phyloP scores from a whole-genome alignment of 1,139 yeast species.

The Suhomyces chickasaworum region DNA sequence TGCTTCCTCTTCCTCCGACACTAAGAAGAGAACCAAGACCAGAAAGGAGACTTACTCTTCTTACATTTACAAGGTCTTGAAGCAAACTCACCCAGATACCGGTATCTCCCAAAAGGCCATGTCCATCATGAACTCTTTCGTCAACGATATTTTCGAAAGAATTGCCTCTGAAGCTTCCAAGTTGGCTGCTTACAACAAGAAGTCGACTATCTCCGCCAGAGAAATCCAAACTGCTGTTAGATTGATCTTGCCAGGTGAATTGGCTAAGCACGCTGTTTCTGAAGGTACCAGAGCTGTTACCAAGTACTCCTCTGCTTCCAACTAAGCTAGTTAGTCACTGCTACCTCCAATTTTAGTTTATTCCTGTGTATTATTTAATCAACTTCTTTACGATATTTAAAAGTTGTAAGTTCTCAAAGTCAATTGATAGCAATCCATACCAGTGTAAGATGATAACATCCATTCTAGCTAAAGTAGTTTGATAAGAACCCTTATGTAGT shows the following conservation, averaged over 20 bases:
- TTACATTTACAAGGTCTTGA: constrained; percentile 96
- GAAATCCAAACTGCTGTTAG: constrained; percentile 99
- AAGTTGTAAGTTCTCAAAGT: not conserved
- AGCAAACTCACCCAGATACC: constrained; percentile 99
- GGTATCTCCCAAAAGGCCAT: constrained; percentile 99
- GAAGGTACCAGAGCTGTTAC: constrained; percentile 99
- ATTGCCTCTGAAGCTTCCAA: constrained; percentile 98
- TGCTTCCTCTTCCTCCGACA: constrained; percentile 58
- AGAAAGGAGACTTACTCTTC: constrained; percentile 99
- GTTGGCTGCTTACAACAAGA: constrained; percentile 99
- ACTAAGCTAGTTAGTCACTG: constrained; percentile 13
- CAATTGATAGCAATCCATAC: no score
- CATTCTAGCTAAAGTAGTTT: no score
- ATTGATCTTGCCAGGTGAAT: constrained; percentile 98
- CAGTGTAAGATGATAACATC: no score
- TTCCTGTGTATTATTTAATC: constrained; percentile 19
- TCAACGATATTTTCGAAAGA: constrained; percentile 93
- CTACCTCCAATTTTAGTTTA: constrained; percentile 12
- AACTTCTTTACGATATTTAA: constrained; percentile 2
- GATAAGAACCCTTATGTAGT: no score
- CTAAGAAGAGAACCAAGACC: constrained; percentile 93
- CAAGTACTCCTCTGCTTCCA: constrained; percentile 89
- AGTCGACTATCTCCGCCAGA: constrained; percentile 98
- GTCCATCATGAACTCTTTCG: constrained; percentile 99
- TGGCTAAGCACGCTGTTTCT: constrained; percentile 98